Evolutionary conservation across 2,329 filamentous ascomycete genomes (phyloP), one percentile per base, ranked within the genome.

Genomic region (Colletotrichum cereale): DNA sequence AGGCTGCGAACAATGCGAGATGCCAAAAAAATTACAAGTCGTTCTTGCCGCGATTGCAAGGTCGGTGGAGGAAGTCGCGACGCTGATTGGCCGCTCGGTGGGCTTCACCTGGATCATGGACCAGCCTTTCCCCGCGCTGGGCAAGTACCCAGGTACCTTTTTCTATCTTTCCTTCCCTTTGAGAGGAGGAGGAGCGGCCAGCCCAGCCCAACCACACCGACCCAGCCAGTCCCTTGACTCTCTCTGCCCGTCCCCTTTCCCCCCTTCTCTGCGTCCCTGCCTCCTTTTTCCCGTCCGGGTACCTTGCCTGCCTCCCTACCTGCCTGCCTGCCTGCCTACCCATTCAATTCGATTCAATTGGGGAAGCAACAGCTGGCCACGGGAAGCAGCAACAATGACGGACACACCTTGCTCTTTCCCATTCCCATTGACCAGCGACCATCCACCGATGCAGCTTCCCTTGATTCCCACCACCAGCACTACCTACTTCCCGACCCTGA

Each of bases 11-110:
- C 53, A 48, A 74, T 57, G 67, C 29, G 57, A 62, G 73, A 71
- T 68, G 40, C 70, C 71, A 73, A 68, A 74, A 74, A 74, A 74
- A 74, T 67, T 66, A 67, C 65, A 52, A 61, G 66, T 62, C 61
- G 53, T 68, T 67, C 69, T 62, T 61, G 64, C 64, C 62, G 71
- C 67, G 66, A 66, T 74, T 62, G 64, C 55, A 71, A 72, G 73
- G 73, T 71, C 67, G 56, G 61, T 47, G 66, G 67, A 60, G 60
- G 21, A 38, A 38, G n/a, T 31, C 31, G 29, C 52, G 47, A 21
- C 29, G 53, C 56, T 73, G 70, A 73, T 73, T 73, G 72, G 72
- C 61, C 48, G 36, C 14, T 70, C 53, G 48, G 71, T 57, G 64
- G 50, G 58, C 61, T 58, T 72, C 60, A 69, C 65, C 69, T 48